phyloP scores from a whole-genome alignment of 208 protist species.

The Endotrypanum monterogeii region DNA sequence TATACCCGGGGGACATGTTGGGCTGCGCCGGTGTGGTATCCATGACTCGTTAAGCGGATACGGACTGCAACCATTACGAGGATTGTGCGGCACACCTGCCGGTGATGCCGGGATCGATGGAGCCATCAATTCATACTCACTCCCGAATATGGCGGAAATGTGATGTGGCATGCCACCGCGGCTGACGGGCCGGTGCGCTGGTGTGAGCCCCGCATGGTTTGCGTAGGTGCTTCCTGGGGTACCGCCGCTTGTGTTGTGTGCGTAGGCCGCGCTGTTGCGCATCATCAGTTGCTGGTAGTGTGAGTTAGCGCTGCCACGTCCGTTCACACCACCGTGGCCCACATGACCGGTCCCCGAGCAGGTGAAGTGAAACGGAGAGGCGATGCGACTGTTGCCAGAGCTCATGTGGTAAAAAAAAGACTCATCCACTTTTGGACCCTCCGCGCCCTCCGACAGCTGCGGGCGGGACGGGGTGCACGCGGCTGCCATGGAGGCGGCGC shows the following conservation, averaged over 20 bases:
- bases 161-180: conserved; percentile 27
- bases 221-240: conserved; percentile 19
- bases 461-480: conserved; percentile 41
- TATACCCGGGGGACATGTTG: conserved; percentile 11
- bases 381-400: conserved; percentile 34
- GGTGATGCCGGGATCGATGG: conserved; percentile 27
- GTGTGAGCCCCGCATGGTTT: conserved; percentile 17
- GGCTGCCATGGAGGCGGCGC: conserved; percentile 22
- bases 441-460: conserved; percentile 25
- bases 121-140: conserved; percentile 32
- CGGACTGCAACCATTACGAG: conserved; percentile 28
- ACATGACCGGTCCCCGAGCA: conserved; percentile 13
- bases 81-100: conserved; percentile 24
- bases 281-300: conserved; percentile 32
- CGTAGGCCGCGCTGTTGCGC: conserved; percentile 17
- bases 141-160: conserved; percentile 29
- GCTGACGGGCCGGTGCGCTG: conserved; percentile 26
- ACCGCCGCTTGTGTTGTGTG: conserved; percentile 13
- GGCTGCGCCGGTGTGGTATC: conserved; percentile 28
- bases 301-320: conserved; percentile 11
- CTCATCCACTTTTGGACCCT: conserved; percentile 35
- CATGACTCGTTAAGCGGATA: conserved; percentile 28
- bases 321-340: conserved; percentile 3
- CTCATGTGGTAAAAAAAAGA: conserved; percentile 35
- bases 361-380: conserved; percentile 24